Evolutionary conservation across 169 alveolate species (phyloP).

Genomic region (Haemoproteus tartakovskyi): DNA sequence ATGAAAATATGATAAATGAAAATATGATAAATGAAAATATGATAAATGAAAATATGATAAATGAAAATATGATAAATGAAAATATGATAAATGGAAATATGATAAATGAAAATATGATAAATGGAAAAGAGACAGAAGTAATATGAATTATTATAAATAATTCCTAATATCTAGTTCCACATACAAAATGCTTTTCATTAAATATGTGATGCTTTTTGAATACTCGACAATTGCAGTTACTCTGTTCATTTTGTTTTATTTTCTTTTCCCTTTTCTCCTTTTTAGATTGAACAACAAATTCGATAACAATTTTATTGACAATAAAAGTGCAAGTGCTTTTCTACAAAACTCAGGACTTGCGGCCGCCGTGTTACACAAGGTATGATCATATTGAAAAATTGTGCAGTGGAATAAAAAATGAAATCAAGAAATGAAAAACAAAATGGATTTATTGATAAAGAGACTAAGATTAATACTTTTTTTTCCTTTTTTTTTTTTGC

Average conservation of each 20-base stretch:
- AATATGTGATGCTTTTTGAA: too few species aligned
- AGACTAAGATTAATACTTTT: not conserved
- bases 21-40: too few species aligned
- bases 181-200: too few species aligned
- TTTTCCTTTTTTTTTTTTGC: not conserved
- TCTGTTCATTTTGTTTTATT: not conserved
- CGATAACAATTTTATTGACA: constrained; percentile 36
- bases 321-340: constrained; percentile 50
- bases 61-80: too few species aligned
- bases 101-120: too few species aligned
- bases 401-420: not conserved
- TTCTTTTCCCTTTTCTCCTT: not conserved
- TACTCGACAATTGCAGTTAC: not conserved
- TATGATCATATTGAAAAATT: too few species aligned
- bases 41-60: too few species aligned
- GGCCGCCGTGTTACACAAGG: constrained; percentile 31
- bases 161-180: too few species aligned
- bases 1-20: too few species aligned
- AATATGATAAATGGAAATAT: too few species aligned
- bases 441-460: not conserved
- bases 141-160: too few species aligned
- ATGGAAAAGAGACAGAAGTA: too few species aligned
- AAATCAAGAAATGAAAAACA: not conserved
- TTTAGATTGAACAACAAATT: constrained; percentile 36
- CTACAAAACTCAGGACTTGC: constrained; percentile 51